These are phyloP conservation scores for Calonectria honghensis DNA, from an alignment of 2,329 filamentous ascomycete species.

Conservation along the genomic window DNA sequence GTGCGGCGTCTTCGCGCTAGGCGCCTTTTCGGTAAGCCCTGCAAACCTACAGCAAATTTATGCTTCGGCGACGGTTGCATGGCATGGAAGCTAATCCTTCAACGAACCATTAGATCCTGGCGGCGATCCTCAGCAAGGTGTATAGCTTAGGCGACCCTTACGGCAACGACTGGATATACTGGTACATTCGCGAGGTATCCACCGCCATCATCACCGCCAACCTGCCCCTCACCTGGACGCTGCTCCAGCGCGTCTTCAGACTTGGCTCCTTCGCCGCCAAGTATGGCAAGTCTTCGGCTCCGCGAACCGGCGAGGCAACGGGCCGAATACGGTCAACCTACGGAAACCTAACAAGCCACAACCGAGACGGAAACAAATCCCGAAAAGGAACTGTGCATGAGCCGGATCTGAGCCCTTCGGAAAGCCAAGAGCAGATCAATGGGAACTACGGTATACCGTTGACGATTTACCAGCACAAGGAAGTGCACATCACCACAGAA, in stretches of 20 bases:
- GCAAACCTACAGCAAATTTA: rapidly evolving
- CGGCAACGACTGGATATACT: conserved; percentile 63
- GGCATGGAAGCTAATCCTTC: not conserved
- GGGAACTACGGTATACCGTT: conserved; percentile 57
- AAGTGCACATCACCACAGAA: conserved; percentile 56
- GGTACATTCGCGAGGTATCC: conserved; percentile 68
- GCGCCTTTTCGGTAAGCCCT: conserved; percentile 64
- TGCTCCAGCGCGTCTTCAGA: conserved; percentile 62
- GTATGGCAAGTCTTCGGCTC: conserved; percentile 52
- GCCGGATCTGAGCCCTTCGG: conserved; percentile 51
- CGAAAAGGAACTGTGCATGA: conserved; percentile 38
- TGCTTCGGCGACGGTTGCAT: not conserved
- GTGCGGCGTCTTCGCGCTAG: conserved; percentile 65
- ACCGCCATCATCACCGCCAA: conserved; percentile 67
- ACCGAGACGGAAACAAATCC: conserved; percentile 41
- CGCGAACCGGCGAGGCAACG: conserved; percentile 50
- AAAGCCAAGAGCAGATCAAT: conserved; percentile 63
- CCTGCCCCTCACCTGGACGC: conserved; percentile 65
- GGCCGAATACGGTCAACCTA: conserved; percentile 50
- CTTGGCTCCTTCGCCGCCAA: conserved; percentile 55
- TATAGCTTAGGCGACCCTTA: conserved; percentile 65
- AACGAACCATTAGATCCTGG: conserved; percentile 45
- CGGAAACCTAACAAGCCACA: conserved; percentile 52
- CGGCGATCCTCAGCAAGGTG: conserved; percentile 60
- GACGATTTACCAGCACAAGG: conserved; percentile 62